Base-by-base conservation (phyloP, 1,139 yeast genomes). In the Hansenula lynferdii region DNA sequence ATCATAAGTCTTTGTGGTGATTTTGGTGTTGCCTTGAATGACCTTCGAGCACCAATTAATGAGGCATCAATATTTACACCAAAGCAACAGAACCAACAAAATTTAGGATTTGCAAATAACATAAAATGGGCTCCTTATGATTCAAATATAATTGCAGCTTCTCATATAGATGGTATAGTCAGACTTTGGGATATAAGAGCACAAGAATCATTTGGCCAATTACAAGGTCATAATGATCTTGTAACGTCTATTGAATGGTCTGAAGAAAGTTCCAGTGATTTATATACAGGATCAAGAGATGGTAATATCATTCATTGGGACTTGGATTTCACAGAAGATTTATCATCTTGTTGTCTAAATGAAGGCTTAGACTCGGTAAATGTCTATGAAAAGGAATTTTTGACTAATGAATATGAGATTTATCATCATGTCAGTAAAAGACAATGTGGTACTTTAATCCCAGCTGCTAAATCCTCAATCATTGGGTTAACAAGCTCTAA, bases 261-360 rank as follows among this genome's bases (percentile, higher is more conserved):
- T 2, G 57, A 57, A 15, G 47, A 54, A 17, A 63, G 70, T 40
- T 62, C 68, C 10, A 64, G 70, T 26, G 82, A 78, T 50, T 55
- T 85, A 31, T 77, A 80, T 54, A 69, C 84, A 1, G 85, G 86
- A 6, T 79, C 85, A 3, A 65, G 69, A 43, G 92, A 85, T 54
- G 94, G 94, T 3, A 77, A 75, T 42, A 74, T 85, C 14, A 68
- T 83, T 12, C 83, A 80, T 48, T 85, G 95, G 95, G 82, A 80
- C 57, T 61, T 80, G 29, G 61, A 72, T 12, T 50, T 56, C 31
- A 24, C 24, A 14, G 55, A 54, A 7, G 61, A 58, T 33, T 50
- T 68, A 3, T 43, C 53, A 16, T 59, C 58, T 27, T 75, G 80
- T 50, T 65, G 72, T 12, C 57, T 74, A 36, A 70, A 65, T 43